phyloP scores from a whole-genome alignment of 2,329 filamentous ascomycete genomes.

The Rhexocercosporidium sp. region DNA sequence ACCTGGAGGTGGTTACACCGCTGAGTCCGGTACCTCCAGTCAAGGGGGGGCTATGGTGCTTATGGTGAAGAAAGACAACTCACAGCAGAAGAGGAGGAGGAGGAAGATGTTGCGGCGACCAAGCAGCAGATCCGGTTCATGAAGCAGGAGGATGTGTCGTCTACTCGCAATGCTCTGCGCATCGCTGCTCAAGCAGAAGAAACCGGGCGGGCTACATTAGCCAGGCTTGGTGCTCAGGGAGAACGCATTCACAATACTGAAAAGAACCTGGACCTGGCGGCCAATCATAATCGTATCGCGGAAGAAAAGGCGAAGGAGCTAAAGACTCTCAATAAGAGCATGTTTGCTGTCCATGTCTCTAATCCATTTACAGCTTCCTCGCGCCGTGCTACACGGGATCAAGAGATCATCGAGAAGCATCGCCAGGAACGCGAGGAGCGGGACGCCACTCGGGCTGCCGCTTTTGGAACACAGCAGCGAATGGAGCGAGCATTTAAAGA shows the following conservation, averaged over 20 bases:
- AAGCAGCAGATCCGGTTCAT: conserved; percentile 77
- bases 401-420: conserved; percentile 71
- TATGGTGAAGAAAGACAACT: conserved; percentile 76
- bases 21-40: conserved; percentile 32
- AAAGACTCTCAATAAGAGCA: conserved; percentile 84
- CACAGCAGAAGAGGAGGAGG: conserved; percentile 77
- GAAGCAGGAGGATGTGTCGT: conserved; percentile 78
- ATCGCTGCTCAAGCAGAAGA: conserved; percentile 73
- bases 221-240: conserved; percentile 76
- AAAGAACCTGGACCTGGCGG: conserved; percentile 78
- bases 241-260: conserved; percentile 84
- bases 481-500: conserved; percentile 58
- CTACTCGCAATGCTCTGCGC: conserved; percentile 71
- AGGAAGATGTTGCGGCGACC: conserved; percentile 72
- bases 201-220: conserved; percentile 73
- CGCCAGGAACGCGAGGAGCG: conserved; percentile 68
- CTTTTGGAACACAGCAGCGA: conserved; percentile 56
- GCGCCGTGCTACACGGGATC: conserved; percentile 67
- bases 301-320: conserved; percentile 83
- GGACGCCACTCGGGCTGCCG: conserved; percentile 64
- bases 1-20: conserved; percentile 37
- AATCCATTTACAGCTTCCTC: conserved; percentile 78
- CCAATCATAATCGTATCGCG: conserved; percentile 76
- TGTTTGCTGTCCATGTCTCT: conserved; percentile 84
- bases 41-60: conserved; percentile 49